A percentile compares a stretch with the other conserved stretches of the same genome.
phyloP scores from a whole-genome alignment of 805 yeast species.

The Metschnikowia continentalis region DNA sequence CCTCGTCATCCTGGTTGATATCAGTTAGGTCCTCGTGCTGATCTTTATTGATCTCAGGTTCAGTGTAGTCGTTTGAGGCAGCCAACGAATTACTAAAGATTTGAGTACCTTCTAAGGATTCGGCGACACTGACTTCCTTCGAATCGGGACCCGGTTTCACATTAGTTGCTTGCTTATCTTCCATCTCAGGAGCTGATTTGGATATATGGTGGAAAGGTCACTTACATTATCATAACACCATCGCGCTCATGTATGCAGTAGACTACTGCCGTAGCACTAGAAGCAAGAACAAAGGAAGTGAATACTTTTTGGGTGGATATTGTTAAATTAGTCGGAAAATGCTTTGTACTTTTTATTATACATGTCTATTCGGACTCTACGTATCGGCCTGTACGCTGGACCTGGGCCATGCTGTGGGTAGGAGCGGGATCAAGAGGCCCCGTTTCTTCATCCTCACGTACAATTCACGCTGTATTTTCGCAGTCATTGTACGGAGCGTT shows the following conservation, averaged over 20 bases:
- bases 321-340: too few relatives aligned
- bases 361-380: background rate
- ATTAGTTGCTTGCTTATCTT: background rate
- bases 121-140: background rate
- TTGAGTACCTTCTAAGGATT: background rate
- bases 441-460: slow-evolving; percentile 1
- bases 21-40: background rate
- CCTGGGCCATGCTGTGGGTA: background rate
- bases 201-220: background rate
- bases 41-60: background rate
- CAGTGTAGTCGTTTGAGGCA: background rate
- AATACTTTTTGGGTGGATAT: too few relatives aligned
- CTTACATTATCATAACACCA: background rate
- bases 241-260: background rate
- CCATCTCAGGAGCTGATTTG: background rate
- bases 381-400: background rate
- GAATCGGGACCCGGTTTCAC: background rate
- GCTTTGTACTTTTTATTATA: too few relatives aligned
- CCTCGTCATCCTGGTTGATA: background rate
- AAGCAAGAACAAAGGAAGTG: too few relatives aligned
- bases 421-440: background rate
- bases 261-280: too few relatives aligned
- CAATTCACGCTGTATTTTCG: slow-evolving; percentile 1
- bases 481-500: background rate
- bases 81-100: slow-evolving; percentile 2